phyloP scores from a whole-genome alignment of 2,329 filamentous ascomycete genomes.

The Arthrobotrys entomopaga region DNA sequence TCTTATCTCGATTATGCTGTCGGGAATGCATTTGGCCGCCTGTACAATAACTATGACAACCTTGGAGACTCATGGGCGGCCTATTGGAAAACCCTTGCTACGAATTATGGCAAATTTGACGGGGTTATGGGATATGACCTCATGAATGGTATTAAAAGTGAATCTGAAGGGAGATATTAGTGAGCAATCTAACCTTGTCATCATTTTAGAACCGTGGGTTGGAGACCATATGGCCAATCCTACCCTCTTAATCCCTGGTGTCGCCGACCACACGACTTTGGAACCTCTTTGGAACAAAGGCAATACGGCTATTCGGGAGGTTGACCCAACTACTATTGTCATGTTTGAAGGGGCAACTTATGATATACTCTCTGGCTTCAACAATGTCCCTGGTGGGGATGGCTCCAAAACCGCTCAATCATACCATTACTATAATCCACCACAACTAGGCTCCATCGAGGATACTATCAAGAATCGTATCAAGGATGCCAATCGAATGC shows the following conservation, averaged over 20 bases:
- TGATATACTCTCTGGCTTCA: constrained; percentile 51
- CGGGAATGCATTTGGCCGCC: constrained; percentile 47
- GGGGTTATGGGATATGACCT: constrained; percentile 54
- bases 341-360: constrained; percentile 52
- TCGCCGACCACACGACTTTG: constrained; percentile 36
- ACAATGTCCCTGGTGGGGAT: constrained; percentile 52
- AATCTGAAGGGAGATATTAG: neutral
- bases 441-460: constrained; percentile 39
- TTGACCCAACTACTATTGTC: constrained; percentile 50
- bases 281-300: constrained; percentile 55
- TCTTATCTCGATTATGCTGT: constrained; percentile 50
- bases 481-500: constrained; percentile 40
- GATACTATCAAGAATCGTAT: constrained; percentile 52
- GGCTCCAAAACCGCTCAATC: constrained; percentile 53
- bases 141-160: constrained; percentile 42
- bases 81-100: constrained; percentile 49
- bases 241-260: constrained; percentile 40
- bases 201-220: constrained; percentile 45
- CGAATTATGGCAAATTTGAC: constrained; percentile 18
- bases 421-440: constrained; percentile 54
- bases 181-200: neutral
- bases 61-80: constrained; percentile 49
- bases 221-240: constrained; percentile 53
- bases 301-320: constrained; percentile 40
- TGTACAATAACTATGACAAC: constrained; percentile 54